Base-by-base conservation (phyloP, 768 basidiomycete species). In the Lentinula detonsa region DNA sequence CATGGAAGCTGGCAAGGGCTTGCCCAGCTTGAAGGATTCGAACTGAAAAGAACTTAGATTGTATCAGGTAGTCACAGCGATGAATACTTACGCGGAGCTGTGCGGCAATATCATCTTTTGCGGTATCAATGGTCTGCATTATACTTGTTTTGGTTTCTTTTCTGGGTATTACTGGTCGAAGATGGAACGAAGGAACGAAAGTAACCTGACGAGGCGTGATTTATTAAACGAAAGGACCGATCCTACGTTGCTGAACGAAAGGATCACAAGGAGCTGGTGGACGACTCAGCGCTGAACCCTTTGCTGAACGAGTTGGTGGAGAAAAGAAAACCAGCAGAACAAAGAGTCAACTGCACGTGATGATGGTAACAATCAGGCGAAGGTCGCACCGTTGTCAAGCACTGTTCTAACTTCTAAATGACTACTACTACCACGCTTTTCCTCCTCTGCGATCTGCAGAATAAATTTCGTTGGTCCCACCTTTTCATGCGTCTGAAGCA, bases 371-470 rank as follows among this genome's bases (percentile, higher is more conserved):
- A 55, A 55, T 39, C 37, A 39, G 3, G 28, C 35, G 28, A 55
- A 55, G 33, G n/a, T 39, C 56, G 35, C 37, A n/a, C 56, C 40
- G 43, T 42, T 57, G 56, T 35, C 37, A 57, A 21, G 54, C 28
- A 28, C 28, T 28, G 10, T 40, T 40, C 10, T 40, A 40, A 39
- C 39, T 39, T 9, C 9, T 15, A 13, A 53, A 53, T 39, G 53
- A 21, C 13, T 7, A 8, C 53, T 37, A 18, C 37, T 72, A 66
- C 73, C 65, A 73, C 86, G 70, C 43, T 89, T 52, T 84, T 96
- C 76, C 82, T 95, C 61, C 75, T 93, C 31, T 97, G 94, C 70
- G 95, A 96, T 71, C 73, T 95, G 2, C 94, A 95, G 73, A 77
- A 81, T 7, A 81, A 83, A 64, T 89, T 93, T 74, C 75, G 91